Conservation (phyloP, 805 yeast genomes). For the Candida morakotiae region DNA sequence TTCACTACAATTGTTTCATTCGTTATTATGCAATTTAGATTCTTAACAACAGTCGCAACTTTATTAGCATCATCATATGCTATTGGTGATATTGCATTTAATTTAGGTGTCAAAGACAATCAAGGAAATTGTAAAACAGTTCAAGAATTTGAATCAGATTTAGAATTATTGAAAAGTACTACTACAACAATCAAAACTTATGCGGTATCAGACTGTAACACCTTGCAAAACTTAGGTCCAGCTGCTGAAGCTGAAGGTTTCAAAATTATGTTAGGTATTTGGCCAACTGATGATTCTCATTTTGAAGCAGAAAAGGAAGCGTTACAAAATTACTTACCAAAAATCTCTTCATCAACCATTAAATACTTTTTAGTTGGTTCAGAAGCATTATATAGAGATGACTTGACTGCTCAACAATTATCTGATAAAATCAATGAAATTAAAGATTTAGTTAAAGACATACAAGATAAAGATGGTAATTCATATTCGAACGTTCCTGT, state of each 20-base stretch:
- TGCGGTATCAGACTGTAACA: constrained; percentile 92
- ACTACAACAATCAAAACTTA: constrained; percentile 74
- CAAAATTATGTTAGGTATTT: constrained; percentile 76
- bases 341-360: constrained; percentile 61
- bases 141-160: constrained; percentile 65
- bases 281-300: constrained; percentile 89
- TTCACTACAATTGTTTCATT: neutral
- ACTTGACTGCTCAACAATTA: constrained; percentile 69
- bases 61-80: constrained; percentile 51
- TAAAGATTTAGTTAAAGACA: constrained; percentile 53
- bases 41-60: constrained; percentile 44
- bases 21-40: constrained; percentile 36
- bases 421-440: constrained; percentile 64
- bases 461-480: constrained; percentile 77
- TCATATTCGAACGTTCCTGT: constrained; percentile 70
- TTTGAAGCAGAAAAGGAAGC: constrained; percentile 73
- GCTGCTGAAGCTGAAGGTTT: constrained; percentile 79
- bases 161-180: constrained; percentile 54
- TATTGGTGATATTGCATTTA: constrained; percentile 54
- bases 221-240: constrained; percentile 79
- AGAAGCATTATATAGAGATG: constrained; percentile 91
- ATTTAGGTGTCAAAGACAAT: constrained; percentile 79
- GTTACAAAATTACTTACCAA: constrained; percentile 66
- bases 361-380: constrained; percentile 87
- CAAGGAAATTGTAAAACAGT: constrained; percentile 73